Conservation (phyloP, 2,329 filamentous ascomycete species). For the Pseudogymnoascus pannorum region DNA sequence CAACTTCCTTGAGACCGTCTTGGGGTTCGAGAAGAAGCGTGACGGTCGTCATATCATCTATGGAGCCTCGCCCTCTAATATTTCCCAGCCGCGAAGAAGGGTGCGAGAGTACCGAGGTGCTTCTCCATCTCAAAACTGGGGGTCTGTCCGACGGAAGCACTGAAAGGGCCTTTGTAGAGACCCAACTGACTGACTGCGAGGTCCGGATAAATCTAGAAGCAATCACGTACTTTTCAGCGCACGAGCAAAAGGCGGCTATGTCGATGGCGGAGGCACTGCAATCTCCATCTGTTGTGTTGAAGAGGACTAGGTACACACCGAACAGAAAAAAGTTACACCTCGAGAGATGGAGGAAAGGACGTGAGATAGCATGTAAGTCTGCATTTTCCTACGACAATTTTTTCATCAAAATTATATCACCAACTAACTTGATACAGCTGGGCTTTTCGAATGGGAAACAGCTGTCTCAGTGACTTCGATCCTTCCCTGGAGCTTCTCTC, state of each 20-base stretch:
- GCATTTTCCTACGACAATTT: neutral
- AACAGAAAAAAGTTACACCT: neutral
- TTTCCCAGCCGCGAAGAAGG: neutral
- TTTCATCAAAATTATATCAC: neutral
- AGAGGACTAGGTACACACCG: conserved; percentile 1
- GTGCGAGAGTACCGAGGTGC: conserved; percentile 3
- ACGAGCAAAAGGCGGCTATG: neutral
- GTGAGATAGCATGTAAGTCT: neutral
- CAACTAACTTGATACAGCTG: neutral
- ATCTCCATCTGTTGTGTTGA: neutral
- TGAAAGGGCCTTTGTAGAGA: conserved; percentile 1
- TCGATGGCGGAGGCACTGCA: neutral
- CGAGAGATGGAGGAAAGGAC: neutral
- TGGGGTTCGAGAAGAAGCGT: neutral
- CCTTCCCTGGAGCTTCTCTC: conserved; percentile 1
- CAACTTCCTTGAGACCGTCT: neutral
- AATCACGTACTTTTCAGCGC: neutral
- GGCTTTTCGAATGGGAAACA: neutral
- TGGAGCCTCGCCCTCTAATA: neutral
- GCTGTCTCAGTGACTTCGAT: neutral
- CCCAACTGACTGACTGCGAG: conserved; percentile 1
- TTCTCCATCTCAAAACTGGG: conserved; percentile 1
- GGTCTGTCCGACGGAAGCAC: neutral
- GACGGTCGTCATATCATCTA: neutral
- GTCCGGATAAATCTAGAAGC: conserved; percentile 7